Evolutionary conservation across 345 rosid species (phyloP), one percentile per base, ranked within the genome.

Genomic region (Atalantia buxifolia): DNA sequence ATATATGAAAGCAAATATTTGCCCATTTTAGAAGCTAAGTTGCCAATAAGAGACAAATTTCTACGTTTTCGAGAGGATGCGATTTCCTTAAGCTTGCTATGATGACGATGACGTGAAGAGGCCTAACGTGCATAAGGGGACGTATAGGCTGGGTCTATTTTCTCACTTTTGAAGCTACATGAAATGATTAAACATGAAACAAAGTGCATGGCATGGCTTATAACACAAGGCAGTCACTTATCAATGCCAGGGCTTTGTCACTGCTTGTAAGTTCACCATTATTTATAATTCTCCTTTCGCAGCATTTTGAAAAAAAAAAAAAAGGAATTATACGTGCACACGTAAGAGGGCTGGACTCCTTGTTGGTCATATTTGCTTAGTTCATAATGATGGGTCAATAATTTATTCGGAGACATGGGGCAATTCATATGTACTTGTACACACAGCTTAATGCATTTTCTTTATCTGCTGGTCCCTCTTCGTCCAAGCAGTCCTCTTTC

Each of bases 21-120:
- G 75, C 68, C 48, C 66, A 45, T 48, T 72, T 81, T 82, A 69
- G 82, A 85, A 77, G 80, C 65, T 10, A 84, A 76, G 76, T 81
- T 67, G 60, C 78, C 66, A 6, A 68, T 25, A 13, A 78, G 28
- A 70, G 61, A 33, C 74, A 61, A 55, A 70, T 78, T 59, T 63
- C 71, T 72, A 30, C 74, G 65, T 75, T 65, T 75, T 74, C 40
- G 66, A 75, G 79, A 77, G 31, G 75, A 50, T 40, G 38, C 21
- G 57, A 55, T 66, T 56, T 13, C 33, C 66, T 55, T 76, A 55
- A 66, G 59, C 61, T 71, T 71, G 42, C 35, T 7, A 8, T 48
- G 19, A 69, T 48, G 24, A 70, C 24, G 60, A 28, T 18, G 60
- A 48, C 60, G 25, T 30, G 31, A 21, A 56, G 48, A 72, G 48